Base-by-base conservation (phyloP, 2,329 filamentous ascomycete species). In the Venturia effusa region DNA sequence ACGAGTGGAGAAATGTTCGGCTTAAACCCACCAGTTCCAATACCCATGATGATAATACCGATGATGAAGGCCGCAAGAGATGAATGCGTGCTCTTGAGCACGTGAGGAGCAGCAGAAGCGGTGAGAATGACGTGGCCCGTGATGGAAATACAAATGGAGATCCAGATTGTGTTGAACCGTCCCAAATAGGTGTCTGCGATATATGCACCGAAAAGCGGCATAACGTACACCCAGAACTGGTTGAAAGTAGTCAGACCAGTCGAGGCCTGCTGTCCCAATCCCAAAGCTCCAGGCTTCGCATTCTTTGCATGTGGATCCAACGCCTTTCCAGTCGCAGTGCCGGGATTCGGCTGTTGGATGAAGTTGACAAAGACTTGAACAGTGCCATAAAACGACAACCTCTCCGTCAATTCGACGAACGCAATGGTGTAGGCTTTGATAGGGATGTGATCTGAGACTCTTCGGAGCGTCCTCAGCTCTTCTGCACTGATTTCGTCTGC, bases 1-100 rank as follows among this genome's bases (percentile, higher is more conserved):
- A 78, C 73, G 66, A 83, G 69, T 57, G 81, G 81, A 61, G 79
- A 77, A 55, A 83, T 80, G 73, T 88, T 88, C 68, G 84, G 83
- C 76, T 89, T 89, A 77, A 89, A 88, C 66, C 84, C 84, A 68
- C 86, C 86, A 1, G 85, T 88, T 62, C 30, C 65, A 15, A 88
- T 72, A 66, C 85, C 86, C 67, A 88, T 86, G 66, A 88, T 71
- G 68, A 88, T 77, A 67, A 86, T 78, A 8, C 83, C 76, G n/a
- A 78, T 74, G 59, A 84, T 75, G 69, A 86, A 81, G n/a, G 80
- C 81, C 60, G 77, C 79, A n/a, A 86, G 71, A 45, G 81, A 79
- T 34, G 77, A 77, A 48, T 81, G 78, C 1, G 72, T 67, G 63
- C 79, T 72, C n/a, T 79, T 73, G 32, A 86, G 72, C 39, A 83